Evolutionary conservation across 176 grass and related monocot species (phyloP), one percentile per base, ranked within the genome.

Genomic region (Puccinellia tenuiflora): DNA sequence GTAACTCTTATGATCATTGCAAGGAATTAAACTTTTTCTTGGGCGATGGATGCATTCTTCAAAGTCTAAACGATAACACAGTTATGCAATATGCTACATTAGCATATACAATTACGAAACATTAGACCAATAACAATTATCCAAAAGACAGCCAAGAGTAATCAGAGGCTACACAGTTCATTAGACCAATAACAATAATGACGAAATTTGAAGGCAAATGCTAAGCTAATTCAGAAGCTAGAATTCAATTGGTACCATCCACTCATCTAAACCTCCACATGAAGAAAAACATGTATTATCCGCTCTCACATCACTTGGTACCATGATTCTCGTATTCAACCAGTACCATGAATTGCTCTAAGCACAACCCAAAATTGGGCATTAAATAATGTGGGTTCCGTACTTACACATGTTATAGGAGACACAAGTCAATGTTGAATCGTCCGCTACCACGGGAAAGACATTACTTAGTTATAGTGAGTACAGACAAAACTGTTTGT

Each of bases 21-120:
- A 80, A 67, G 56, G 33, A 22, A 65, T 63, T 53, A 84, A 73
- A 88, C 46, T 25, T 20, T 74, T 73, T 31, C 4, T 74, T 50
- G 9, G 71, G 26, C 17, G 5, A 74, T 51, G 71, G 16, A 20
- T 74, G 25, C 71, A 3, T 75, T 88, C 7, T 88, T 53, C 7
- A 68, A 80, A 68, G 40, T 79, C 66, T 21, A 47, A 84, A 57
- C 7, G 10, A 28, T 46, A 21, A 47, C 21, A 17, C 18, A 79
- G 9, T 64, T 17, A 48, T 34, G 51, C 31, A 72, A 42, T 20
- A 54, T 17, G 38, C 43, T 29, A 20, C 11, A 73, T 70, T 63
- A 26, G 9, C 86, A 73, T 64, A 37, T 33, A 28, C 15, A 9
- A 14, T 43, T 22, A 80, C 67, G n/a, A 75, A 88, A 66, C 46